These are phyloP conservation scores for Umbellularia californica DNA, from an alignment of 164 flowering plant species.

Conservation along the genomic window DNA sequence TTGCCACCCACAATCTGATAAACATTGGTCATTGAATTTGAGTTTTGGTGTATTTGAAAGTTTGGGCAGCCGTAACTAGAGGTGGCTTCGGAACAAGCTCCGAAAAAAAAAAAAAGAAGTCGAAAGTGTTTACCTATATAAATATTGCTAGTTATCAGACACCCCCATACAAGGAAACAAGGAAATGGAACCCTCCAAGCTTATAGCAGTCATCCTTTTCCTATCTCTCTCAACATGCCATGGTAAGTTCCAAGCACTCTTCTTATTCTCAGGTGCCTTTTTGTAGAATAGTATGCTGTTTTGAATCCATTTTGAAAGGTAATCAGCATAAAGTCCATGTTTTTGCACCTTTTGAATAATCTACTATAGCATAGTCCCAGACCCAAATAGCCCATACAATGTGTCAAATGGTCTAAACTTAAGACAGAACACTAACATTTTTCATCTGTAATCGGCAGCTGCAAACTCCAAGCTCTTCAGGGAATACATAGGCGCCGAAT, in stretches of 20 bases:
- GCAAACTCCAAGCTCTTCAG: constrained; percentile 31
- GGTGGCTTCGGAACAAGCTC: background rate
- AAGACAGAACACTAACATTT: background rate
- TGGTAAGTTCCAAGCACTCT: background rate
- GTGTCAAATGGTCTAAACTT: too few relatives aligned
- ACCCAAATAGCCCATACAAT: too few relatives aligned
- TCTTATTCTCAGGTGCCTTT: background rate
- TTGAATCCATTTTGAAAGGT: too few relatives aligned
- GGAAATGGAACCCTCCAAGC: background rate
- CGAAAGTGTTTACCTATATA: background rate
- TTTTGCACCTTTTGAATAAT: too few relatives aligned
- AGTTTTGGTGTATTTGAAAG: too few relatives aligned
- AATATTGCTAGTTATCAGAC: background rate
- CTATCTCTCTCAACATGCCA: background rate
- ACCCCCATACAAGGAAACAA: background rate
- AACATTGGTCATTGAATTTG: background rate
- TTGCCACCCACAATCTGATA: too few relatives aligned
- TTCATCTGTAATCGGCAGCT: constrained; percentile 6
- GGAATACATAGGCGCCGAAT: constrained; percentile 64
- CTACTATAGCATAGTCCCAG: too few relatives aligned
- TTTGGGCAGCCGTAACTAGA: background rate
- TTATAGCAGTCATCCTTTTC: background rate
- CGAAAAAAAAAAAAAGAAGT: background rate
- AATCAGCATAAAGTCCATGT: too few relatives aligned
- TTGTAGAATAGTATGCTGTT: too few relatives aligned